Percentiles rank a stretch among this genome's conserved stretches.
Evolutionary conservation across 2,329 filamentous ascomycete species (phyloP).

Genomic region (Cladosporium cucumerinum): DNA sequence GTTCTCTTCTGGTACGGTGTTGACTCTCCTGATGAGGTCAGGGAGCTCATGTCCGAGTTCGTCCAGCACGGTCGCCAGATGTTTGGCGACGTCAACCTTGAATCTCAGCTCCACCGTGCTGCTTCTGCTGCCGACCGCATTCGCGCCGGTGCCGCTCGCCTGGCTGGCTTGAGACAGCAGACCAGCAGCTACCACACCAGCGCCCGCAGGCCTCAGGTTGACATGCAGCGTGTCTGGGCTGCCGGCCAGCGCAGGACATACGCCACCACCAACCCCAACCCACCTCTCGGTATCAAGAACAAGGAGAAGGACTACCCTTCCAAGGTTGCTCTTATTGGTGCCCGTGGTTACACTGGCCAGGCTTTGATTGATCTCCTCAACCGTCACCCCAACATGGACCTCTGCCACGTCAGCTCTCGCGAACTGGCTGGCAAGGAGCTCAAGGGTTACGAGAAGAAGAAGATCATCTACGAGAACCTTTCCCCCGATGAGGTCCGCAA

Average conservation of each 20-base stretch:
- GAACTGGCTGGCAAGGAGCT: conserved; percentile 85
- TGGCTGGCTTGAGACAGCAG: conserved; percentile 51
- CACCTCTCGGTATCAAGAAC: conserved; percentile 84
- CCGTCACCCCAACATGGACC: conserved; percentile 82
- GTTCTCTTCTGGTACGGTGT: conserved; percentile 97
- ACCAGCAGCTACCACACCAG: conserved; percentile 66
- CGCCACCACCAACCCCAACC: conserved; percentile 78
- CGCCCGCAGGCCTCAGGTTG: conserved; percentile 30
- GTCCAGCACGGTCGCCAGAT: conserved; percentile 76
- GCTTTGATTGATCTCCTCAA: conserved; percentile 85
- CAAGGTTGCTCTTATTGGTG: conserved; percentile 82
- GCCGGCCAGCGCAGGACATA: conserved; percentile 38
- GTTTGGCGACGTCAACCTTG: conserved; percentile 85
- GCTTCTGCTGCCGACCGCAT: conserved; percentile 65
- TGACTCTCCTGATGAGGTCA: conserved; percentile 75
- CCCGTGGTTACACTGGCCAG: conserved; percentile 90
- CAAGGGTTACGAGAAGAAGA: conserved; percentile 83
- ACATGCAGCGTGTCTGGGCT: background rate
- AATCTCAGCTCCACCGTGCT: conserved; percentile 76
- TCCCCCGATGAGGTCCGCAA: conserved; percentile 78
- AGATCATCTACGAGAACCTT: conserved; percentile 90
- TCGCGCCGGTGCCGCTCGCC: conserved; percentile 46
- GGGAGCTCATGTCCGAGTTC: conserved; percentile 81
- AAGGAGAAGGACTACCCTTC: conserved; percentile 75
- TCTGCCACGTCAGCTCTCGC: conserved; percentile 87